A percentile compares a stretch with the other conserved stretches of the same genome.
Evolutionary conservation across 352 stramenopile species (phyloP).

Genomic region (Globisporangium polare): DNA sequence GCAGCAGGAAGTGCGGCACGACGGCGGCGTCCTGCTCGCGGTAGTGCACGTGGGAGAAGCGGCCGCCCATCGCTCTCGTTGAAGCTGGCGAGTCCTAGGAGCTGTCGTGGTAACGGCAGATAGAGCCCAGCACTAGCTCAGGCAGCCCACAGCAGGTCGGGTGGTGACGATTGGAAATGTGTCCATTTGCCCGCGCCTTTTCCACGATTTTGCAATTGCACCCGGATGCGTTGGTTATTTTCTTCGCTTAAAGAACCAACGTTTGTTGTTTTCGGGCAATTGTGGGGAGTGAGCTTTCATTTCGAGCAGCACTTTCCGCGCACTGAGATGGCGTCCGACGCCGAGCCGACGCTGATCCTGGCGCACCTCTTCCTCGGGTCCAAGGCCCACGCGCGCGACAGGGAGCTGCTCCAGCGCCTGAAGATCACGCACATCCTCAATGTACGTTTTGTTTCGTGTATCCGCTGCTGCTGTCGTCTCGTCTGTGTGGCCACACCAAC

Average conservation of each 20-base stretch:
- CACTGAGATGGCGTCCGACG: conserved; percentile 23
- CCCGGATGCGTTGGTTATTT: too few relatives aligned
- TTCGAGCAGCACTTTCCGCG: too few relatives aligned
- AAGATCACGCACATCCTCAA: conserved; percentile 85
- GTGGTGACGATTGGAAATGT: too few relatives aligned
- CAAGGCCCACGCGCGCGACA: conserved; percentile 59
- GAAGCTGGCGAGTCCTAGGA: too few relatives aligned
- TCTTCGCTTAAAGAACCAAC: too few relatives aligned
- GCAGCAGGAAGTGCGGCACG: conserved; percentile 51
- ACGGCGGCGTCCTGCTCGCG: conserved; percentile 63
- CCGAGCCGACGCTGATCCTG: conserved; percentile 52
- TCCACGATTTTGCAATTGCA: too few relatives aligned
- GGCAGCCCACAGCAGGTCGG: too few relatives aligned
- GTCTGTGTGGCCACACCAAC: background rate
- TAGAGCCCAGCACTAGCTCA: too few relatives aligned
- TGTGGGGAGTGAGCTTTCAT: too few relatives aligned
- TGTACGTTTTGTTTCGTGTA: conserved; percentile 32
- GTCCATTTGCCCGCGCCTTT: too few relatives aligned
- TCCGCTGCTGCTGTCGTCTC: background rate
- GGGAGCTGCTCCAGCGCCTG: conserved; percentile 48
- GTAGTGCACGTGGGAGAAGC: conserved; percentile 76
- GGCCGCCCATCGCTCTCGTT: conserved; percentile 51
- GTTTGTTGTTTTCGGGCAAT: too few relatives aligned
- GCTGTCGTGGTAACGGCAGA: too few relatives aligned
- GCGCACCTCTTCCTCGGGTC: conserved; percentile 74